These are phyloP conservation scores for Priceomyces melissophilus DNA, from an alignment of 805 yeast species.

Conservation along the genomic window DNA sequence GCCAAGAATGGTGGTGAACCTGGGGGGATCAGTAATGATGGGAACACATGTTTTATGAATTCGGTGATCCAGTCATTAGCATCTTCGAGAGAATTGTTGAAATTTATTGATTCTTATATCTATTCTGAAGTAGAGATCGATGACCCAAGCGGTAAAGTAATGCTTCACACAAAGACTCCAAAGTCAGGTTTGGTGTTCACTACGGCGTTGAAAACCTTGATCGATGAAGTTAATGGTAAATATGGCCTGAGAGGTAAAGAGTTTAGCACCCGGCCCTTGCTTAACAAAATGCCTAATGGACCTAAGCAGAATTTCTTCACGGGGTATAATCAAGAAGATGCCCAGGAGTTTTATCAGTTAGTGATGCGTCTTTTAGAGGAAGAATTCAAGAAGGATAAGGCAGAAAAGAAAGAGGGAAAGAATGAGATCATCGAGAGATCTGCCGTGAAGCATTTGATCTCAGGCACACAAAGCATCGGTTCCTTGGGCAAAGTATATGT, in stretches of 20 bases:
- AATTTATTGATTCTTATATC: slow-evolving; percentile 48
- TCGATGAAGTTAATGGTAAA: slow-evolving; percentile 57
- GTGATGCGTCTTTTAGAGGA: slow-evolving; percentile 64
- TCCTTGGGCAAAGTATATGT: slow-evolving; percentile 62
- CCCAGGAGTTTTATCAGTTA: slow-evolving; percentile 90
- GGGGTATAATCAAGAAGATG: slow-evolving; percentile 94
- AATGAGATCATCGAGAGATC: slow-evolving; percentile 17
- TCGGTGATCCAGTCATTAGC: slow-evolving; percentile 82
- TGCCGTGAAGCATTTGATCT: slow-evolving; percentile 23
- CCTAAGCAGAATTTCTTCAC: slow-evolving; percentile 73
- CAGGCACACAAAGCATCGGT: slow-evolving; percentile 48
- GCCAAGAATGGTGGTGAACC: slow-evolving; percentile 63
- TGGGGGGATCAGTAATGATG: slow-evolving; percentile 87
- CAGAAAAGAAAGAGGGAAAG: slow-evolving; percentile 9
- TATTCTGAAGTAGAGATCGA: slow-evolving; percentile 27
- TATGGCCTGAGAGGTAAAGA: slow-evolving; percentile 51
- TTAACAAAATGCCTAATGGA: slow-evolving; percentile 70
- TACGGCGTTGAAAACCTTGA: slow-evolving; percentile 46
- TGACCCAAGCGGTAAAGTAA: slow-evolving; percentile 10
- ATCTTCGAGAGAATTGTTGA: slow-evolving; percentile 58
- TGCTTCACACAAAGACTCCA: slow-evolving; percentile 17
- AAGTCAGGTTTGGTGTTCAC: slow-evolving; percentile 45
- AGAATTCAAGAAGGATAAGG: slow-evolving; percentile 39
- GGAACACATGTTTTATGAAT: slow-evolving; percentile 94
- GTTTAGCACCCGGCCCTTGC: slow-evolving; percentile 56